phyloP scores from a whole-genome alignment of 83 land plant genomes.

The Isoetes engelmannii region DNA sequence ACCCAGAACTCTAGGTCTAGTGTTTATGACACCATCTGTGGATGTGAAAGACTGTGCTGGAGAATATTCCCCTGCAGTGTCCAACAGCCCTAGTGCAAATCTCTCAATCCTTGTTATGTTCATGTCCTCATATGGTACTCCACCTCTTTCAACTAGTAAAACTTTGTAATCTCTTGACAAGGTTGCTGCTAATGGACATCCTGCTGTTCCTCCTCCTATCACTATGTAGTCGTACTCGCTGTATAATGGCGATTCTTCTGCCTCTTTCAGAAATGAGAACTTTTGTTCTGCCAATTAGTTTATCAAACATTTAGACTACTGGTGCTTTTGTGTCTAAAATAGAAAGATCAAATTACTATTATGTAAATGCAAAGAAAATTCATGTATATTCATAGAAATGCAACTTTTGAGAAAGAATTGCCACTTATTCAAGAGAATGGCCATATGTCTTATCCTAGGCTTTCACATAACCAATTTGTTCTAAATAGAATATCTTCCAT shows the following conservation, averaged over 20 bases:
- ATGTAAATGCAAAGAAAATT: too few relatives aligned
- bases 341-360: too few relatives aligned
- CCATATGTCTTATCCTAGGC: too few relatives aligned
- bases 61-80: slow-evolving; percentile 20
- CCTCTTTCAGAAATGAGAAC: slow-evolving; percentile 40
- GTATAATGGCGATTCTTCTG: slow-evolving; percentile 30
- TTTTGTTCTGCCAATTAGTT: slow-evolving; percentile 26
- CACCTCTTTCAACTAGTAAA: slow-evolving; percentile 75
- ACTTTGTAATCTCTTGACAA: slow-evolving; percentile 46
- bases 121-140: slow-evolving; percentile 55
- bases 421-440: too few relatives aligned
- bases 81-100: slow-evolving; percentile 36
- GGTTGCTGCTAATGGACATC: slow-evolving; percentile 76
- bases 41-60: slow-evolving; percentile 71
- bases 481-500: too few relatives aligned
- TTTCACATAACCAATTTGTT: too few relatives aligned
- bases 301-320: too few relatives aligned
- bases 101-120: slow-evolving; percentile 39
- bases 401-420: too few relatives aligned
- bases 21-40: slow-evolving; percentile 70
- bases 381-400: too few relatives aligned
- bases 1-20: slow-evolving; percentile 77
- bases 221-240: slow-evolving; percentile 60
- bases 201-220: slow-evolving; percentile 76
- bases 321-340: too few relatives aligned